A percentile compares a stretch with the other conserved stretches of the same genome.
Conservation (phyloP, 2,329 filamentous ascomycete genomes). For the Colletotrichum higginsianum region DNA sequence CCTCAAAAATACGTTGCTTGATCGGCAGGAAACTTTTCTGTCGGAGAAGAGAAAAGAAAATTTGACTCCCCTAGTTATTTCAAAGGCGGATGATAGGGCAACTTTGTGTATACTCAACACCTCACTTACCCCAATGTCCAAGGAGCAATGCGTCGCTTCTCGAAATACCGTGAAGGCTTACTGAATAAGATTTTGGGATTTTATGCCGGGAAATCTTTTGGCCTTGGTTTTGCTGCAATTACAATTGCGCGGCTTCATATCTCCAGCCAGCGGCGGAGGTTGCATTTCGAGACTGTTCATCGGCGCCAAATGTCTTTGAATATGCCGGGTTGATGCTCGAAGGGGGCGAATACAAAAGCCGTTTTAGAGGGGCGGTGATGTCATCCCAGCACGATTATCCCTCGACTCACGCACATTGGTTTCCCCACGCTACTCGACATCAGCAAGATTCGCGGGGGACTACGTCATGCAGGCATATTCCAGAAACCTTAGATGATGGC, state of each 20-base stretch:
- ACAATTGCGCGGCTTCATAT: background rate
- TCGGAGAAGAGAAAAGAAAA: no score
- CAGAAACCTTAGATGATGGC: conserved; percentile 9
- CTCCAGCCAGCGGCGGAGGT: background rate
- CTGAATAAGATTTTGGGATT: no score
- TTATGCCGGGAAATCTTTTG: no score
- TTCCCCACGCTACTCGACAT: background rate
- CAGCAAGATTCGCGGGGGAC: background rate
- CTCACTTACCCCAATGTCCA: no score
- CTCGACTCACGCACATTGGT: background rate
- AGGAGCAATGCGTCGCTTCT: no score
- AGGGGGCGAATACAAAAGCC: background rate
- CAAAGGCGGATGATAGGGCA: no score
- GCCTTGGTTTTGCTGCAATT: no score
- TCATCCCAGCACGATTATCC: conserved; percentile 30
- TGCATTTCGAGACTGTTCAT: background rate
- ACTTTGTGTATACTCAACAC: no score
- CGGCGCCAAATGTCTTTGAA: background rate
- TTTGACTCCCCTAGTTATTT: no score
- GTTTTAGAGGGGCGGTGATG: conserved; percentile 29
- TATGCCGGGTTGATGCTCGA: background rate
- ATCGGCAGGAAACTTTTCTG: no score
- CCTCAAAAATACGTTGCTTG: no score
- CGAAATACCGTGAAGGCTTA: no score
- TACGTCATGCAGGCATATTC: conserved; percentile 30